Conservation (phyloP, 75 land plant species). For the Selaginella tamariscina region DNA sequence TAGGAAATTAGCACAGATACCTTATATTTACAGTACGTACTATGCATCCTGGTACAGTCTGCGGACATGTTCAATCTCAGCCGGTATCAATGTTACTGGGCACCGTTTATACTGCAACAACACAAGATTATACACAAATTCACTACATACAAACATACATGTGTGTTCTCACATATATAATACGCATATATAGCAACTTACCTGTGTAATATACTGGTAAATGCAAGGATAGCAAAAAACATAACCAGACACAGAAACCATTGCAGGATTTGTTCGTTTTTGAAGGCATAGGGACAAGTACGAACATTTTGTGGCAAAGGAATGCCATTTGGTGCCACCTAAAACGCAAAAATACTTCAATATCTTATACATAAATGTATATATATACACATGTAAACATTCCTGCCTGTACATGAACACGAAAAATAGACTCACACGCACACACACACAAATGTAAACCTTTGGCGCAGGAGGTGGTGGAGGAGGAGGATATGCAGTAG, state of each 20-base stretch:
- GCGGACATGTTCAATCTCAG: constrained; percentile 56
- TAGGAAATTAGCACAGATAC: too few relatives aligned
- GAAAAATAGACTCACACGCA: not conserved
- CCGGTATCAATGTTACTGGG: constrained; percentile 74
- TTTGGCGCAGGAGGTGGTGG: constrained; percentile 97
- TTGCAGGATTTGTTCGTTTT: constrained; percentile 87
- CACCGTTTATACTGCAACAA: constrained; percentile 82
- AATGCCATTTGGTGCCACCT: constrained; percentile 93
- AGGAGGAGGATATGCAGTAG: constrained; percentile 97
- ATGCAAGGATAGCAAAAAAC: constrained; percentile 94
- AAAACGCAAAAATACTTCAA: not conserved
- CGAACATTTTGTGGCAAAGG: constrained; percentile 73
- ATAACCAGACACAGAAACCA: constrained; percentile 76
- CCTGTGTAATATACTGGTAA: constrained; percentile 78
- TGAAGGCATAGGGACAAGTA: constrained; percentile 77
- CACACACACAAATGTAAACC: constrained; percentile 28
- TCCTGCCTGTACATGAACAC: not conserved
- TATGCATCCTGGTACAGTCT: constrained; percentile 58
- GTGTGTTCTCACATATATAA: not conserved
- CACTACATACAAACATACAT: not conserved
- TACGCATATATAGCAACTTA: constrained; percentile 19
- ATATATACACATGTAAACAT: not conserved
- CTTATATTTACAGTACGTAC: too few relatives aligned
- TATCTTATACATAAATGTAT: not conserved
- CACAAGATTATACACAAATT: not conserved